Conservation (phyloP, 2,329 filamentous ascomycete species). For the Fusarium brevicatenulatum region DNA sequence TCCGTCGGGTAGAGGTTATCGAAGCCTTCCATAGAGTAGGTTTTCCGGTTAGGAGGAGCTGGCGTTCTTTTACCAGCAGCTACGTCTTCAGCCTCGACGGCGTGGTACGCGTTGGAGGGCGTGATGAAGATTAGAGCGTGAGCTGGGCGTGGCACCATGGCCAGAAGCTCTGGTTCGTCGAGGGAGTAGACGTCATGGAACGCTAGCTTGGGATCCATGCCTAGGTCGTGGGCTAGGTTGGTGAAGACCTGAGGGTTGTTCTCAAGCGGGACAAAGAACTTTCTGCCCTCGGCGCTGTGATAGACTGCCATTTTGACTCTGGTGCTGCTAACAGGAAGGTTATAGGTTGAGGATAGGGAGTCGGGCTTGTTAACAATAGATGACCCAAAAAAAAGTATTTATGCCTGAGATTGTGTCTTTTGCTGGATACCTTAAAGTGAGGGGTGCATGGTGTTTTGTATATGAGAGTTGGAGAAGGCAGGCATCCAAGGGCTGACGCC, state of each 20-base stretch:
- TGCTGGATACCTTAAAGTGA: fast-evolving
- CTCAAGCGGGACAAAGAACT: not conserved
- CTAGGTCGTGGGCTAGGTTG: not conserved
- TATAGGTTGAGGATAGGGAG: not conserved
- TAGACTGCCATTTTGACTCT: not conserved
- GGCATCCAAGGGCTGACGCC: not conserved
- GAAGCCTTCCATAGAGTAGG: not conserved
- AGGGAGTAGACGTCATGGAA: not conserved
- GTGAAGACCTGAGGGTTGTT: not conserved
- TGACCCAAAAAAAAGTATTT: fast-evolving
- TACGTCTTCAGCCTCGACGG: not conserved
- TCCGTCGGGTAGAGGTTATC: not conserved
- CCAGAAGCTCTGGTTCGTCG: not conserved
- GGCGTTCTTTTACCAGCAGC: not conserved
- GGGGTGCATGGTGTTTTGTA: not conserved
- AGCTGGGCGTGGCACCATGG: not conserved
- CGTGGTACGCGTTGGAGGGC: not conserved
- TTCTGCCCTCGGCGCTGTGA: not conserved
- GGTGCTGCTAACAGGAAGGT: fast-evolving
- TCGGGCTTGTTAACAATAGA: not conserved
- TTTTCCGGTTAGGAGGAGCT: not conserved
- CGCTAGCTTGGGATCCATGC: fast-evolving
- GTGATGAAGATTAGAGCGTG: not conserved
- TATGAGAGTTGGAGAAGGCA: not conserved
- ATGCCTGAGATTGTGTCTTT: not conserved